Evolutionary conservation across 1,284 basidiomycete genomes (phyloP).

Genomic region (Moesziomyces sp.): DNA sequence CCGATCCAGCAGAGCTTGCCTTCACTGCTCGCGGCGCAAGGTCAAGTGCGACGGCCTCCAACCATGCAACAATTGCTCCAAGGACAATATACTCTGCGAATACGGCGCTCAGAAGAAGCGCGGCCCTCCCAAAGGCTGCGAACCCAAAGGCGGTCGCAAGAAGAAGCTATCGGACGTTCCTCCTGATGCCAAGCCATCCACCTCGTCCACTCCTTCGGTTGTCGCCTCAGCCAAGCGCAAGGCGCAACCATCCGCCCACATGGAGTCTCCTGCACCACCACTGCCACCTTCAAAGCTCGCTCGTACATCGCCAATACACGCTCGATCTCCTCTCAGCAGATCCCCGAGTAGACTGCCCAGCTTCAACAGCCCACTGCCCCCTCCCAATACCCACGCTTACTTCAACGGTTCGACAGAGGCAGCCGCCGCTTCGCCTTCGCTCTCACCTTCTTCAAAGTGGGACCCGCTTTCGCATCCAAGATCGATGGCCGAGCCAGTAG

Average conservation of each 20-base stretch:
- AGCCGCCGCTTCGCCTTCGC: too few species aligned
- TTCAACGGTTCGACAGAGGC: too few species aligned
- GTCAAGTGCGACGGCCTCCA: slow-evolving; percentile 46
- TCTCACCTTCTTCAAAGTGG: too few species aligned
- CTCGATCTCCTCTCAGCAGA: too few species aligned
- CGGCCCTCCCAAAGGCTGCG: slow-evolving; percentile 47
- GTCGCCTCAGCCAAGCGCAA: slow-evolving; percentile 2
- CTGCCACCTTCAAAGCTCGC: not conserved
- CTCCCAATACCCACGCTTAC: too few species aligned
- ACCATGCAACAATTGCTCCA: slow-evolving; percentile 44
- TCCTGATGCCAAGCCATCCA: not conserved
- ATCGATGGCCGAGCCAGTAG: too few species aligned
- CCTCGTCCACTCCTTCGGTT: not conserved
- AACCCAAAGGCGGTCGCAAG: slow-evolving; percentile 40
- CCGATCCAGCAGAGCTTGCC: slow-evolving; percentile 45
- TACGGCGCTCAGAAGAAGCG: slow-evolving; percentile 46
- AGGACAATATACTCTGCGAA: slow-evolving; percentile 25
- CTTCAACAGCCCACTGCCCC: too few species aligned
- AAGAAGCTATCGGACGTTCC: slow-evolving; percentile 18
- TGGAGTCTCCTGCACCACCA: not conserved
- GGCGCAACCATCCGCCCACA: slow-evolving; percentile 1
- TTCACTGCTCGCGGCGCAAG: slow-evolving; percentile 46
- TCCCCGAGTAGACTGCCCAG: too few species aligned
- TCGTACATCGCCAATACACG: not conserved
- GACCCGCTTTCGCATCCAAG: too few species aligned